These are phyloP conservation scores for Noccaea caerulescens DNA, from an alignment of 345 rosid species.

Conservation along the genomic window DNA sequence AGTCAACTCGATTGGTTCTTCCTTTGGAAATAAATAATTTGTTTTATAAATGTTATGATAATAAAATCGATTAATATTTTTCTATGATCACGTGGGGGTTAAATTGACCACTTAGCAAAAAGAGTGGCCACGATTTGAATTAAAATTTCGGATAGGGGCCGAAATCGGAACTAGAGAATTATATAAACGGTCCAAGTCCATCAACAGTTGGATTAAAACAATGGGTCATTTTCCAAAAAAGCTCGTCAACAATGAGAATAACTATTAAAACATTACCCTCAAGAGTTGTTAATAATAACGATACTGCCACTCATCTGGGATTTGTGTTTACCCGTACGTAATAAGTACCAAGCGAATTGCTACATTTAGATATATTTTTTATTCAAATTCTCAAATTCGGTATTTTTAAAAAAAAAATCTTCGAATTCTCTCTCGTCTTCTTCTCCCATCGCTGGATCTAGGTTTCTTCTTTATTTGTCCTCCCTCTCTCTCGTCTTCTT, in stretches of 20 bases:
- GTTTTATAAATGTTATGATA: neutral
- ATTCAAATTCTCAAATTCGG: constrained; percentile 21
- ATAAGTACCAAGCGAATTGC: constrained; percentile 32
- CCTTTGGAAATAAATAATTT: neutral
- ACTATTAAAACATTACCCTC: neutral
- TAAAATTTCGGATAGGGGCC: constrained; percentile 13
- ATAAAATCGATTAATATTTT: neutral
- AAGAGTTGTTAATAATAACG: neutral
- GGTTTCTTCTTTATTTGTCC: neutral
- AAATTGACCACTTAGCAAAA: constrained; percentile 27
- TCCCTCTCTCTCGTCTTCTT: neutral
- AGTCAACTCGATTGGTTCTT: constrained; percentile 4
- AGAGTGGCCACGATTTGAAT: constrained; percentile 13
- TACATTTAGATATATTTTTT: constrained; percentile 2
- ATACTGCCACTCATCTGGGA: constrained; percentile 30
- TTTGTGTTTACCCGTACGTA: constrained; percentile 34
- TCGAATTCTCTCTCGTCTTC: constrained; percentile 23
- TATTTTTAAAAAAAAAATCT: neutral
- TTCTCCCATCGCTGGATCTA: constrained; percentile 43
- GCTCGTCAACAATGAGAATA: neutral
- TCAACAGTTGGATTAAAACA: constrained; percentile 25
- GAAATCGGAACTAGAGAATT: constrained; percentile 16
- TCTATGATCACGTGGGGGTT: constrained; percentile 25
- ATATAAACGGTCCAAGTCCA: constrained; percentile 35
- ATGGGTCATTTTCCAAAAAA: constrained; percentile 25